These are phyloP conservation scores for Podospora pseudoanserina DNA, from an alignment of 495 filamentous ascomycete genomes.

Conservation along the genomic window DNA sequence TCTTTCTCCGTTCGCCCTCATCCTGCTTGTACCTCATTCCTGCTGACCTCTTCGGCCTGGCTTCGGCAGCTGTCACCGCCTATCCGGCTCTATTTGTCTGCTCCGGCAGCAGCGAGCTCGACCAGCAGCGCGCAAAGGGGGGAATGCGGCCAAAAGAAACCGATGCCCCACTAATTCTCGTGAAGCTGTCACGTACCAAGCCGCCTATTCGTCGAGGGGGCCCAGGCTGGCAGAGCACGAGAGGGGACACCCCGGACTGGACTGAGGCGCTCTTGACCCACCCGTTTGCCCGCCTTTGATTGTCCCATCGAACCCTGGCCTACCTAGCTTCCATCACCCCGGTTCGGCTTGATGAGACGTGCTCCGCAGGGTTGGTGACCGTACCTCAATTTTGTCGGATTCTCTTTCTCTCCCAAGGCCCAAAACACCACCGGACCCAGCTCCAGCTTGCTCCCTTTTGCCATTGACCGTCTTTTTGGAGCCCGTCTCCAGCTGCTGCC, in stretches of 20 bases:
- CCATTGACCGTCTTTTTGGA: slow-evolving; percentile 24
- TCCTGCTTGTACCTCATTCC: not conserved
- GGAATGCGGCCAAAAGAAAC: not conserved
- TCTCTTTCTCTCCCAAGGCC: slow-evolving; percentile 6
- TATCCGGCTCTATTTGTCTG: slow-evolving; percentile 4
- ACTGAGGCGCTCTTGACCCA: slow-evolving; percentile 20
- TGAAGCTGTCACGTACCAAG: slow-evolving; percentile 3
- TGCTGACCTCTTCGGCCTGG: slow-evolving; percentile 7
- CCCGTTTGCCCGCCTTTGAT: slow-evolving; percentile 29
- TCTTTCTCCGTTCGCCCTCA: not conserved
- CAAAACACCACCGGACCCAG: slow-evolving; percentile 22
- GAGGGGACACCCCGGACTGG: slow-evolving; percentile 20
- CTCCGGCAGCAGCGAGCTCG: not conserved
- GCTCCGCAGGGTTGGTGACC: slow-evolving; percentile 24
- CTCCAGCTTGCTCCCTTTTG: slow-evolving; percentile 12
- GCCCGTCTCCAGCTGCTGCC: not conserved
- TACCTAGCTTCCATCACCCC: slow-evolving; percentile 27
- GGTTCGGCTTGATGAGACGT: slow-evolving; percentile 26
- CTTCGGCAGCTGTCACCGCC: slow-evolving; percentile 15
- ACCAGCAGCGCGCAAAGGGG: slow-evolving; percentile 6
- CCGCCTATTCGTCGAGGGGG: slow-evolving; percentile 14
- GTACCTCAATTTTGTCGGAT: slow-evolving; percentile 25
- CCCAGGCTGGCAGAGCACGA: slow-evolving; percentile 11
- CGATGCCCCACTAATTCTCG: slow-evolving; percentile 2
- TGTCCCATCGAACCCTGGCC: slow-evolving; percentile 19